Conservation (phyloP, 2,329 filamentous ascomycete species). For the Lachnellula occidentalis region DNA sequence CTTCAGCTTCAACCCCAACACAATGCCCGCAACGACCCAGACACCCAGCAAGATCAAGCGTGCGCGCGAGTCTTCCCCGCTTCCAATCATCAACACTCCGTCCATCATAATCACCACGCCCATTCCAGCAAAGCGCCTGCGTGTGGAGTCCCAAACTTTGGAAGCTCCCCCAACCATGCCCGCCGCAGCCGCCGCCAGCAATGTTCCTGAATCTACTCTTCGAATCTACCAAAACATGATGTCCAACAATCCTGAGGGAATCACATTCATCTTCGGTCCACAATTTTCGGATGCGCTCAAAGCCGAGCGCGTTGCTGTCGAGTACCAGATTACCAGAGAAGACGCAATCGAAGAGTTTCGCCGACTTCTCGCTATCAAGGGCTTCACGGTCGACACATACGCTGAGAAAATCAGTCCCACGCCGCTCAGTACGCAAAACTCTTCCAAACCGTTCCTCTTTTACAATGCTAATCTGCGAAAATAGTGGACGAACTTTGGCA, state of each 20-base stretch:
- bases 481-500: slow-evolving; percentile 12
- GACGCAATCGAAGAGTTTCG: slow-evolving; percentile 6
- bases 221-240: neutral
- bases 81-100: too few relatives aligned
- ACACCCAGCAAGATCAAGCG: too few relatives aligned
- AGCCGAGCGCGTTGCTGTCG: neutral
- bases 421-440: neutral
- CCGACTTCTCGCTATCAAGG: slow-evolving; percentile 8
- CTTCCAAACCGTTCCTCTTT: neutral
- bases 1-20: too few relatives aligned
- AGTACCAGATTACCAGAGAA: neutral
- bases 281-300: neutral
- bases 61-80: too few relatives aligned
- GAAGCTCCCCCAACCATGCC: neutral
- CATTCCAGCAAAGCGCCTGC: too few relatives aligned
- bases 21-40: too few relatives aligned
- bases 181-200: neutral
- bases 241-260: neutral
- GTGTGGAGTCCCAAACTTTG: neutral
- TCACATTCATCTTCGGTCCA: neutral
- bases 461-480: neutral
- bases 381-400: slow-evolving; percentile 1
- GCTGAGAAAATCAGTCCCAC: slow-evolving; percentile 8
- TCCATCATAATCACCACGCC: too few relatives aligned
- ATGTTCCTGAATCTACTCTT: neutral